These are phyloP conservation scores for Trichosanthes cucumerina DNA, from an alignment of 306 rosid species.

Conservation along the genomic window DNA sequence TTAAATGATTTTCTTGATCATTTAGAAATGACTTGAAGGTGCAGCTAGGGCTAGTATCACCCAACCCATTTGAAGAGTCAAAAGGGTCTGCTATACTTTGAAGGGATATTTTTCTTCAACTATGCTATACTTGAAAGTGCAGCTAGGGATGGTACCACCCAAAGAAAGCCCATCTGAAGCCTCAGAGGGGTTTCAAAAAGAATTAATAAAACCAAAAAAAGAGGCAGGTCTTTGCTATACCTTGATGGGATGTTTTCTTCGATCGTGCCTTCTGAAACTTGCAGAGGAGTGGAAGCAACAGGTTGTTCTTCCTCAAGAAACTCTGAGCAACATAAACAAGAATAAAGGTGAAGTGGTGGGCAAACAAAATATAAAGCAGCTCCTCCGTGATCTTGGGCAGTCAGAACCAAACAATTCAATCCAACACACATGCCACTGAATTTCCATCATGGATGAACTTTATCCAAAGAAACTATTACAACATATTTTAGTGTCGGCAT, in stretches of 20 bases:
- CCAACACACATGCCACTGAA: background rate
- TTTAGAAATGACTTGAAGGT: constrained; percentile 30
- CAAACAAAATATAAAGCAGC: background rate
- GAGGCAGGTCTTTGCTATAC: constrained; percentile 20
- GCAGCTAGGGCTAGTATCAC: background rate
- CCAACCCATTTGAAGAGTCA: background rate
- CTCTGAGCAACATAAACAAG: constrained; percentile 38
- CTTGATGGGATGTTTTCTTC: constrained; percentile 85
- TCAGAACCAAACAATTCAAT: background rate
- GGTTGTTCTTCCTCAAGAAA: constrained; percentile 59
- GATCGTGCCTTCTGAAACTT: constrained; percentile 59
- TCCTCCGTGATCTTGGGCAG: background rate
- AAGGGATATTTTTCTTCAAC: background rate
- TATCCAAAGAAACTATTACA: background rate
- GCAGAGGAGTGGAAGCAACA: constrained; percentile 60
- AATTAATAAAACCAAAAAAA: background rate
- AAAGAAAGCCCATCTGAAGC: background rate
- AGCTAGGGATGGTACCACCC: background rate
- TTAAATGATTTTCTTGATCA: background rate
- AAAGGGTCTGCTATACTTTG: background rate
- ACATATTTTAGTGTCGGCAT: background rate
- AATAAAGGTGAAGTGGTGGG: background rate
- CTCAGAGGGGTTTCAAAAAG: background rate
- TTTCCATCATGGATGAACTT: background rate
- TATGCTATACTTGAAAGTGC: background rate